Conservation (phyloP, 495 filamentous ascomycete species). For the Aspergillus homomorphus region DNA sequence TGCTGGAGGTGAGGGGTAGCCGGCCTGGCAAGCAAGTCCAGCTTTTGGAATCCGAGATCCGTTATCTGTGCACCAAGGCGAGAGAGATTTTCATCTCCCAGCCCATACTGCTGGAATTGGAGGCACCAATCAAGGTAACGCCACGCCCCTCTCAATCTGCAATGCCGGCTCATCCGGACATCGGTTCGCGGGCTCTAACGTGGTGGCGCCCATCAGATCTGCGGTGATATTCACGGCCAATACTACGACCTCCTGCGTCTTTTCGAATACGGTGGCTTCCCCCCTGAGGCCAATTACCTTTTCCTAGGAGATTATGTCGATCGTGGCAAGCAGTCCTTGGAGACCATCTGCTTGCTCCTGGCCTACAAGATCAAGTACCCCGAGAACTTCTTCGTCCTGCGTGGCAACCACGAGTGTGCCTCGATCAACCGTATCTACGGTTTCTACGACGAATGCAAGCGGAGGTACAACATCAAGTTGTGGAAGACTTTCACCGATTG, state of each 20-base stretch:
- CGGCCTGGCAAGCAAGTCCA: conserved; percentile 98
- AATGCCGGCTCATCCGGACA: not conserved
- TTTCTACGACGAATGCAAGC: conserved; percentile 99
- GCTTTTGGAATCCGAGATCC: conserved; percentile 93
- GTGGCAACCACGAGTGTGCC: conserved; percentile 98
- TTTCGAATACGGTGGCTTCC: conserved; percentile 98
- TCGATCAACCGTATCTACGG: conserved; percentile 99
- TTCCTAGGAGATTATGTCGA: conserved; percentile 99
- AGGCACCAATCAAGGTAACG: conserved; percentile 96
- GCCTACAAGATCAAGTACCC: conserved; percentile 99
- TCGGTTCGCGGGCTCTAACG: conserved; percentile 1
- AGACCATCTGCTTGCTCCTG: conserved; percentile 96
- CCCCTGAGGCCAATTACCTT: conserved; percentile 97
- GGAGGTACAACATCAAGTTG: conserved; percentile 98
- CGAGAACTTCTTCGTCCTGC: conserved; percentile 99
- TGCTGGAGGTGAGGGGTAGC: conserved; percentile 96
- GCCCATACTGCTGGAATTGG: conserved; percentile 94
- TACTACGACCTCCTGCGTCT: conserved; percentile 97
- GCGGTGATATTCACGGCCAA: conserved; percentile 98
- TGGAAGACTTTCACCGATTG: conserved; percentile 99
- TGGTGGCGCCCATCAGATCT: conserved; percentile 63
- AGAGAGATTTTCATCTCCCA: conserved; percentile 99
- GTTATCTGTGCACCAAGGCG: conserved; percentile 97
- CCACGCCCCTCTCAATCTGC: conserved; percentile 7
- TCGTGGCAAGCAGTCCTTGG: conserved; percentile 97